phyloP scores from a whole-genome alignment of 2,329 filamentous ascomycete genomes.

The Aspergillus sergii region DNA sequence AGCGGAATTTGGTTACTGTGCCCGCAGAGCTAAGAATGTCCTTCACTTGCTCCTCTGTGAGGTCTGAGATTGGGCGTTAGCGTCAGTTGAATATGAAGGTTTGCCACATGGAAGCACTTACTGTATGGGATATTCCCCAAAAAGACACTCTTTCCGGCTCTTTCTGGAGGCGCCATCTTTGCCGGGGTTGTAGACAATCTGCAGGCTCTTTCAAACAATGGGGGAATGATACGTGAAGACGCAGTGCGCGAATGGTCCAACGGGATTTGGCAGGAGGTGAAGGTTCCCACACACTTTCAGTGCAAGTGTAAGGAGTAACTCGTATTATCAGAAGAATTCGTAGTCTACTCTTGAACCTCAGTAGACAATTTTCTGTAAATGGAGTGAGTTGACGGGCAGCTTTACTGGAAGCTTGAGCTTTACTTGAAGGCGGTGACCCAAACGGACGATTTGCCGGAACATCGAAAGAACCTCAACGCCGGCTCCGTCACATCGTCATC shows the following conservation, averaged over 20 bases:
- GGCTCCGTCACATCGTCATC: constrained; percentile 29
- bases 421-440: constrained; percentile 28
- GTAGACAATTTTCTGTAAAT: background rate
- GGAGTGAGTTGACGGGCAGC: background rate
- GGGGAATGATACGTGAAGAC: background rate
- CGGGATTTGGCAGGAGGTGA: background rate
- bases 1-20: constrained; percentile 85
- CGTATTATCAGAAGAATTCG: background rate
- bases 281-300: background rate
- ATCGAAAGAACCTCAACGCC: constrained; percentile 22
- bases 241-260: background rate
- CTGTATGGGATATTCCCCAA: constrained; percentile 66
- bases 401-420: constrained; percentile 6
- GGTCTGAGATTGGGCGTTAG: constrained; percentile 60
- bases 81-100: background rate
- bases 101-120: constrained; percentile 58
- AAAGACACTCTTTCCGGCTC: constrained; percentile 50
- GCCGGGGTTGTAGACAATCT: background rate
- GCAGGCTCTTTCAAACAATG: constrained; percentile 2
- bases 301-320: background rate
- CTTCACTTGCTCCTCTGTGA: constrained; percentile 93
- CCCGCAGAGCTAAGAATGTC: constrained; percentile 91
- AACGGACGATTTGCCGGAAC: constrained; percentile 24
- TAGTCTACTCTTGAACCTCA: background rate
- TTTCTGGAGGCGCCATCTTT: constrained; percentile 46